Base-by-base conservation (phyloP, 176 grass and related monocot species). In the Thinopyrum elongatum region DNA sequence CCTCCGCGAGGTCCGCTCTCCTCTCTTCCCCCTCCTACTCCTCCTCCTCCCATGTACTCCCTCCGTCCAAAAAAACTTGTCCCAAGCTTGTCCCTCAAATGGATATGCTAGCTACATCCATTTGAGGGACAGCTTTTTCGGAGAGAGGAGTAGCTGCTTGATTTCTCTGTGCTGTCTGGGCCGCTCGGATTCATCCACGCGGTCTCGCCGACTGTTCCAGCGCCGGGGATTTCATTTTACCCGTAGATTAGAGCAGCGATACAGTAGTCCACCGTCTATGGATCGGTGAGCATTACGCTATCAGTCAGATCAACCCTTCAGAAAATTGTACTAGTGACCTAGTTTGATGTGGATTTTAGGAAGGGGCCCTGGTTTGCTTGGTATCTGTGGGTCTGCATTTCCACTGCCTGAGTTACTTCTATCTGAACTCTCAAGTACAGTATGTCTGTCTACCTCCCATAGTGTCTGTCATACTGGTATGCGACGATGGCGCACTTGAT, bases 1-100 rank as follows among this genome's bases (percentile, higher is more conserved):
- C 27, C 93, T 98, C 68, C 83, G 92, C 10, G 74, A 85, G 87
- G 95, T 95, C 57, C 29, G 4, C 57, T 74, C 53, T 29, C 36
- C 12, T 25, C 34, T 35, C 34, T 6, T 35, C 34, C 34, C 34
- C 31, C 70, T 79, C 57, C 68, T 81, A 55, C n/a, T n/a, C n/a
- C n/a, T n/a, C n/a, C n/a, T n/a, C n/a, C n/a, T n/a, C n/a, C n/a
- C n/a, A n/a, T n/a, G n/a, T n/a, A n/a, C n/a, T n/a, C n/a, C n/a
- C n/a, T n/a, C n/a, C n/a, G n/a, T n/a, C n/a, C n/a, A n/a, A n/a
- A n/a, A n/a, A n/a, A n/a, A n/a, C n/a, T n/a, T n/a, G n/a, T n/a
- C n/a, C n/a, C n/a, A n/a, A n/a, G n/a, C n/a, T n/a, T n/a, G n/a
- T n/a, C n/a, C n/a, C n/a, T n/a, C n/a, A n/a, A n/a, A n/a, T n/a